phyloP scores from a whole-genome alignment of 177 flowering plant genomes.

The Vitis hybrid region DNA sequence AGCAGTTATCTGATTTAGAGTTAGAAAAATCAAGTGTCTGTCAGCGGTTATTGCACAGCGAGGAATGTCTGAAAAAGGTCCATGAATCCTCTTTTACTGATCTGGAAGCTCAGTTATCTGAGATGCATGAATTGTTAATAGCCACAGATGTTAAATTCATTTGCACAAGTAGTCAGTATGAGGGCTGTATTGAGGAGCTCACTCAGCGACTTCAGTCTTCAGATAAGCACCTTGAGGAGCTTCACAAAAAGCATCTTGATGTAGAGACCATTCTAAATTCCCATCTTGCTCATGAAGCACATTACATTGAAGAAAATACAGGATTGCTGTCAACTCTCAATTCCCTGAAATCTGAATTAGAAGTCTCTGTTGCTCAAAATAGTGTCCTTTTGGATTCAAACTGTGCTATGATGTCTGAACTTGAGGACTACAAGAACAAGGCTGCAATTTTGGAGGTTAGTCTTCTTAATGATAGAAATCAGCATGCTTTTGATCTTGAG shows the following conservation, averaged over 20 bases:
- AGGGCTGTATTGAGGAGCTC: constrained; percentile 36
- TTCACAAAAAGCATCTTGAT: constrained; percentile 45
- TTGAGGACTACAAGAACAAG: constrained; percentile 40
- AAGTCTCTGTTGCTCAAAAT: constrained; percentile 42
- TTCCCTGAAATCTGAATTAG: constrained; percentile 52
- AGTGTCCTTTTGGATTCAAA: constrained; percentile 33
- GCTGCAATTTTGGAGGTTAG: constrained; percentile 19
- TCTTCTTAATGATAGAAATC: constrained; percentile 16
- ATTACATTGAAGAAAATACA: constrained; percentile 47
- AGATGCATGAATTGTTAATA: constrained; percentile 38
- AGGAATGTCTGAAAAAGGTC: constrained; percentile 31
- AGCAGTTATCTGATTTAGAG: constrained; percentile 44
- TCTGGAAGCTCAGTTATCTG: constrained; percentile 46
- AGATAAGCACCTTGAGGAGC: constrained; percentile 32
- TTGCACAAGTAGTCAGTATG: constrained; percentile 44
- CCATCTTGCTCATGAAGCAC: constrained; percentile 42
- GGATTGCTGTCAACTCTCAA: constrained; percentile 33
- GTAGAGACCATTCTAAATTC: constrained; percentile 34
- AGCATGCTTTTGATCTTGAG: constrained; percentile 35
- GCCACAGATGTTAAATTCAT: constrained; percentile 56
- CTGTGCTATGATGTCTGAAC: constrained; percentile 27
- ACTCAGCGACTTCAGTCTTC: constrained; percentile 32
- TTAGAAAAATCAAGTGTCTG: constrained; percentile 46
- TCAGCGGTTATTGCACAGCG: constrained; percentile 28
- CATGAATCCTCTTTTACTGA: constrained; percentile 28